Conservation (phyloP, 2,329 filamentous ascomycete species). For the Aspergillus felis region DNA sequence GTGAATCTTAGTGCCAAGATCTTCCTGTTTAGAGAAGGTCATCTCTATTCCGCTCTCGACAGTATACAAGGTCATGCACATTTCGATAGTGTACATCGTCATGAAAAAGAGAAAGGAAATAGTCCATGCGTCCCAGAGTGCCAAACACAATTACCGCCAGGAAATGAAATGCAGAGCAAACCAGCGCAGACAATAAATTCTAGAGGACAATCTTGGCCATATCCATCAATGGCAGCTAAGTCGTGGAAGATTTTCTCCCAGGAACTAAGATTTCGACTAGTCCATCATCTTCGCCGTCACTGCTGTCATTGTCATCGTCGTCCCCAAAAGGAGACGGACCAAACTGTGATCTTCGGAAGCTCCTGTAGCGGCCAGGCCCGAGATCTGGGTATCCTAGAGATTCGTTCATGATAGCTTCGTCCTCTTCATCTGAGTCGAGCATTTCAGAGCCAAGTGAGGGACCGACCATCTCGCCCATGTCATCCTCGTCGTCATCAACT, state of each 20-base stretch:
- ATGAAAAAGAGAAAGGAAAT: constrained; percentile 8
- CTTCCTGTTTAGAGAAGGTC: not conserved
- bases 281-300: constrained; percentile 41
- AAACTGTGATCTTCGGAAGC: constrained; percentile 34
- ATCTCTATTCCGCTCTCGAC: not conserved
- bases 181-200: constrained; percentile 4
- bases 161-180: constrained; percentile 3
- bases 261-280: constrained; percentile 46
- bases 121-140: not conserved
- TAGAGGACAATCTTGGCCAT: not conserved
- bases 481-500: constrained; percentile 53
- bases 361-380: constrained; percentile 41
- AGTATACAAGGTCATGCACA: constrained; percentile 6
- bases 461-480: constrained; percentile 48
- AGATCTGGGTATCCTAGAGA: constrained; percentile 68
- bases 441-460: constrained; percentile 43
- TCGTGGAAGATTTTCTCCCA: constrained; percentile 32
- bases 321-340: constrained; percentile 32
- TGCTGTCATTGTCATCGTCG: constrained; percentile 43
- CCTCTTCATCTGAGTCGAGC: constrained; percentile 50
- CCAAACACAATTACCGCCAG: constrained; percentile 5
- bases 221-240: constrained; percentile 3
- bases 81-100: constrained; percentile 14
- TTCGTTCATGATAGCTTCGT: constrained; percentile 55
- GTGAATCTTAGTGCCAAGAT: not conserved